These are phyloP conservation scores for Phoenix dactylifera DNA, from an alignment of 176 grass and related monocot species.

Conservation along the genomic window DNA sequence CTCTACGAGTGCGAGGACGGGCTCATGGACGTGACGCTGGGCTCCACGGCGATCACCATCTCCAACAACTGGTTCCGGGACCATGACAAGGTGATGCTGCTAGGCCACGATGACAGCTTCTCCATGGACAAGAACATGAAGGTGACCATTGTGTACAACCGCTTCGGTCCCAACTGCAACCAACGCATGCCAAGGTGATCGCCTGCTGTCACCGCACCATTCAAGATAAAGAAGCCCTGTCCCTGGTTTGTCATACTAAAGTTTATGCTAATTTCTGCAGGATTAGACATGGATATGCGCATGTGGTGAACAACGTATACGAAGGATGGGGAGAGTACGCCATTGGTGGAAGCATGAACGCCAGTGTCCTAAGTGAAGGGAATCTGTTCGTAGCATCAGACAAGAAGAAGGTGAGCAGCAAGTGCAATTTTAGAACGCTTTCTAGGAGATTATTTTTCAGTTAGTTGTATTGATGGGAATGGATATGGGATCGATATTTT, in stretches of 20 bases:
- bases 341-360: conserved; percentile 69
- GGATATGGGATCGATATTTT: not conserved
- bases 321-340: conserved; percentile 76
- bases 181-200: conserved; percentile 77
- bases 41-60: conserved; percentile 61
- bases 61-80: conserved; percentile 85
- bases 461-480: no score
- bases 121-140: conserved; percentile 40
- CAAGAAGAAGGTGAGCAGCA: conserved; percentile 33
- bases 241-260: no score
- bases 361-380: conserved; percentile 61
- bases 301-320: conserved; percentile 77
- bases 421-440: not conserved
- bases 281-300: conserved; percentile 63
- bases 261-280: conserved; percentile 4
- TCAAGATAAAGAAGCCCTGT: no score
- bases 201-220: no score
- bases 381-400: conserved; percentile 57
- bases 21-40: conserved; percentile 56
- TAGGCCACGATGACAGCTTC: conserved; percentile 58
- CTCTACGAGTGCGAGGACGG: conserved; percentile 55
- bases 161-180: conserved; percentile 60
- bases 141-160: conserved; percentile 76
- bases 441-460: not conserved
- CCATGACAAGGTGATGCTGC: conserved; percentile 90